Evolutionary conservation across 139 green algal genomes (phyloP).

Genomic region (Tetradesmus lagerheimii): DNA sequence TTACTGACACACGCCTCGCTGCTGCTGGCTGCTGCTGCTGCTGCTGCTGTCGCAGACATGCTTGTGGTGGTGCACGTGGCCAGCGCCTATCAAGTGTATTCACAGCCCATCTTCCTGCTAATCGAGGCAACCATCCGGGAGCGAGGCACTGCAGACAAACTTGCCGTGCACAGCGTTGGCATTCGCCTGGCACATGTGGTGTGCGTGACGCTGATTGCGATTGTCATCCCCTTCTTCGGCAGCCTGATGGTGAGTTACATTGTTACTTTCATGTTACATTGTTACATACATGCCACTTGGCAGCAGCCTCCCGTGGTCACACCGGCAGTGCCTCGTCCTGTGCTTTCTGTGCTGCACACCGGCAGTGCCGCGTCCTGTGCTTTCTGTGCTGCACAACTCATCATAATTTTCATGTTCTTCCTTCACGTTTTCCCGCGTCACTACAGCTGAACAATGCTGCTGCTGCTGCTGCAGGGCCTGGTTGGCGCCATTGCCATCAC

Average conservation of each 20-base stretch:
- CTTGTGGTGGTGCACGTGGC: slow-evolving; percentile 58
- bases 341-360: too few species aligned
- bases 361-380: too few species aligned
- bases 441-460: too few species aligned
- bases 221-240: slow-evolving; percentile 56
- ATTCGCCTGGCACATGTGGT: slow-evolving; percentile 48
- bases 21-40: neutral
- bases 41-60: slow-evolving; percentile 5
- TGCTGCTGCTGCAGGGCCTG: slow-evolving; percentile 15
- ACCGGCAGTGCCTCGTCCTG: neutral
- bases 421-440: too few species aligned
- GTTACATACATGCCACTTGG: neutral
- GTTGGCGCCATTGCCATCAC: slow-evolving; percentile 52
- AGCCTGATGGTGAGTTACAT: slow-evolving; percentile 24
- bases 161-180: neutral
- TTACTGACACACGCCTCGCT: neutral
- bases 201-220: slow-evolving; percentile 51
- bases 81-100: slow-evolving; percentile 47
- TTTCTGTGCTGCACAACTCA: too few species aligned
- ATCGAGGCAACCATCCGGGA: slow-evolving; percentile 46
- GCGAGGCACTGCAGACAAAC: neutral
- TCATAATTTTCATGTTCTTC: too few species aligned
- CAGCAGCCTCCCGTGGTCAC: neutral
- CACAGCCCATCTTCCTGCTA: slow-evolving; percentile 52
- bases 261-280: too few species aligned